phyloP scores from a whole-genome alignment of 305 asterid species.

The Fraxinus floribunda region DNA sequence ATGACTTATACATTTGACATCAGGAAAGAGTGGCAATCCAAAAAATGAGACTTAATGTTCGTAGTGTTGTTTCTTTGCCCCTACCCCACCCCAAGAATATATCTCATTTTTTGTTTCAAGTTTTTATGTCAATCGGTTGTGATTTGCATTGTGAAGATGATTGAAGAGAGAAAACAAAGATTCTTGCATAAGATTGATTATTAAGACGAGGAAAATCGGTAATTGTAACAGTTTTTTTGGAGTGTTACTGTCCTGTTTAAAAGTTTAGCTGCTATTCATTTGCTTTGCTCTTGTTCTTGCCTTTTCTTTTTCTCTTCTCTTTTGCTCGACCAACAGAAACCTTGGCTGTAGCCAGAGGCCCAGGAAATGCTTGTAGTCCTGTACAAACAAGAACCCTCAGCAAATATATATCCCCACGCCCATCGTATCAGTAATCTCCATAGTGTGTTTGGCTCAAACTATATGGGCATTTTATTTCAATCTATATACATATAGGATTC shows the following conservation, averaged over 20 bases:
- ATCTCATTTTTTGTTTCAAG: constrained; percentile 29
- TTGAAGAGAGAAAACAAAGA: constrained; percentile 19
- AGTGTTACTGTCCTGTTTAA: neutral
- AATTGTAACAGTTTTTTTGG: neutral
- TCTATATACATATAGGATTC: neutral
- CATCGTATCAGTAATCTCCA: neutral
- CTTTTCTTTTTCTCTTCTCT: neutral
- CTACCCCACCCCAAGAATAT: constrained; percentile 8
- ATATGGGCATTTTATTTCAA: neutral
- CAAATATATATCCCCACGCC: neutral
- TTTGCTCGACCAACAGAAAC: neutral
- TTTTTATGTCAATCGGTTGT: constrained; percentile 20
- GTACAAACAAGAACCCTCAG: neutral
- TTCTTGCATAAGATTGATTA: constrained; percentile 18
- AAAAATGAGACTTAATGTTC: constrained; percentile 16
- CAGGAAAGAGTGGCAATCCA: constrained; percentile 73
- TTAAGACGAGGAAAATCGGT: constrained; percentile 20
- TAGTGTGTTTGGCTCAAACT: neutral
- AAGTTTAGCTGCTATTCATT: neutral
- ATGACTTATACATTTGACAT: constrained; percentile 80
- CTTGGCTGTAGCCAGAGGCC: neutral
- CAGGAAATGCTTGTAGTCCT: neutral
- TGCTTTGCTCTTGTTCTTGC: neutral
- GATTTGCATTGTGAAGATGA: constrained; percentile 30
- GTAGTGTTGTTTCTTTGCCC: constrained; percentile 21